A percentile compares a stretch with the other conserved stretches of the same genome.
Conservation (phyloP, 208 protist species). For the Leishmania amazonensis region DNA sequence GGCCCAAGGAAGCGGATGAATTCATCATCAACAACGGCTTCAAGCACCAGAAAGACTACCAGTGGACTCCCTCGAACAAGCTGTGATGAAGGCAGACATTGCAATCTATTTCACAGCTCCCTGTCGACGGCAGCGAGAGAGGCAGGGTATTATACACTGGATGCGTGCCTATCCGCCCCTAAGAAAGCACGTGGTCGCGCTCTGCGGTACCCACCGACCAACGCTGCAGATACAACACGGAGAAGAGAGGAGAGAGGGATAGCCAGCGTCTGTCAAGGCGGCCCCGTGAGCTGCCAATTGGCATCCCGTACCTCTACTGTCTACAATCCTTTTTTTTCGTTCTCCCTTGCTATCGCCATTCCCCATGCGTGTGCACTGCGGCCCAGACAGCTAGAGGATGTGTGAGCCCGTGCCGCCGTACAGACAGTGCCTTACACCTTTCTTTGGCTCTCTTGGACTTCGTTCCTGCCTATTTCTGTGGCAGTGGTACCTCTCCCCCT, state of each 20-base stretch:
- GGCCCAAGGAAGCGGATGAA: conserved; percentile 77
- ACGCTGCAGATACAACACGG: not conserved
- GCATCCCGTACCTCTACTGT: not conserved
- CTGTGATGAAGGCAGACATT: conserved; percentile 29
- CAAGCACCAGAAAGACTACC: conserved; percentile 55
- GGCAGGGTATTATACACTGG: not conserved
- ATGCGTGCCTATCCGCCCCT: not conserved
- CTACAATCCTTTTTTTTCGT: not conserved
- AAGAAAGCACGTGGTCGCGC: not conserved
- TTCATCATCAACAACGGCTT: conserved; percentile 65
- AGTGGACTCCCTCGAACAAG: conserved; percentile 63
- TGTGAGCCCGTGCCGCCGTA: not conserved
- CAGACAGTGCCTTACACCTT: not conserved
- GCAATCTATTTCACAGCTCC: not conserved
- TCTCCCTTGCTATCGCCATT: not conserved
- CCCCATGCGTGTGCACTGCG: not conserved
- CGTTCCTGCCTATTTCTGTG: not conserved
- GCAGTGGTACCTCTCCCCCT: not conserved
- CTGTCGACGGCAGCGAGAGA: not conserved
- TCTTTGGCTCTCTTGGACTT: not conserved
- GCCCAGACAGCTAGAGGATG: not conserved
- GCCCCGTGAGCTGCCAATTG: not conserved
- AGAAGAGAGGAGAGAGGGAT: not conserved
- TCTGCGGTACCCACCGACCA: not conserved
- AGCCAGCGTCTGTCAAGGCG: not conserved